Evolutionary conservation across 2,329 filamentous ascomycete genomes (phyloP).

Genomic region (Cladosporium oxysporum): DNA sequence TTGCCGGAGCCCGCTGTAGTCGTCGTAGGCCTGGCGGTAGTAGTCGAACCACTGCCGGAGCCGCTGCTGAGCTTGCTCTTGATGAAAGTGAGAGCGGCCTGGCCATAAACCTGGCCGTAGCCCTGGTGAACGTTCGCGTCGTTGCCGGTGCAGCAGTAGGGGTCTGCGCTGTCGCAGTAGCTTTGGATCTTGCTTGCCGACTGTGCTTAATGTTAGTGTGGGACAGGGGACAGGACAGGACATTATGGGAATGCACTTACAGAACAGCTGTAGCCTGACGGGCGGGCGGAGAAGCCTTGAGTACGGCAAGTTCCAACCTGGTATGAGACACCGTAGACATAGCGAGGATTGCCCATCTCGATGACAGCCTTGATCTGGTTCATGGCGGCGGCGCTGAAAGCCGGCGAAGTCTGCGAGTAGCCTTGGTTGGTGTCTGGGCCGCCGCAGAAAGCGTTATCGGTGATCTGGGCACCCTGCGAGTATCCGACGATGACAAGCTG

Average conservation of each 20-base stretch:
- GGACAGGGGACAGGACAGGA: too few relatives aligned
- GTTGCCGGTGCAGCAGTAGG: conserved; percentile 67
- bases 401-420: conserved; percentile 46
- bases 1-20: not conserved
- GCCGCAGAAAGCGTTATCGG: conserved; percentile 63
- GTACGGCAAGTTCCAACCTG: conserved; percentile 62
- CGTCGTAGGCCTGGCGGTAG: not conserved
- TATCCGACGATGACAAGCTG: conserved; percentile 34
- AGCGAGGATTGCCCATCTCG: conserved; percentile 52
- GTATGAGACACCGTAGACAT: conserved; percentile 57
- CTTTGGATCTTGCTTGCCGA: conserved; percentile 57
- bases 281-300: conserved; percentile 17
- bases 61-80: conserved; percentile 49
- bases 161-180: conserved; percentile 65
- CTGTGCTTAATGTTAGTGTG: not conserved
- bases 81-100: conserved; percentile 61
- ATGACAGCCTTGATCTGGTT: conserved; percentile 33
- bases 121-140: conserved; percentile 62
- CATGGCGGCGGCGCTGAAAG: conserved; percentile 25
- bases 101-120: conserved; percentile 63
- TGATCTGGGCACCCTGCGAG: conserved; percentile 58
- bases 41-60: conserved; percentile 1
- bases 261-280: conserved; percentile 14
- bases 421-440: conserved; percentile 54
- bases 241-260: conserved; percentile 48